These are phyloP conservation scores for Apiospora marii DNA, from an alignment of 2,329 filamentous ascomycete genomes.

Conservation along the genomic window DNA sequence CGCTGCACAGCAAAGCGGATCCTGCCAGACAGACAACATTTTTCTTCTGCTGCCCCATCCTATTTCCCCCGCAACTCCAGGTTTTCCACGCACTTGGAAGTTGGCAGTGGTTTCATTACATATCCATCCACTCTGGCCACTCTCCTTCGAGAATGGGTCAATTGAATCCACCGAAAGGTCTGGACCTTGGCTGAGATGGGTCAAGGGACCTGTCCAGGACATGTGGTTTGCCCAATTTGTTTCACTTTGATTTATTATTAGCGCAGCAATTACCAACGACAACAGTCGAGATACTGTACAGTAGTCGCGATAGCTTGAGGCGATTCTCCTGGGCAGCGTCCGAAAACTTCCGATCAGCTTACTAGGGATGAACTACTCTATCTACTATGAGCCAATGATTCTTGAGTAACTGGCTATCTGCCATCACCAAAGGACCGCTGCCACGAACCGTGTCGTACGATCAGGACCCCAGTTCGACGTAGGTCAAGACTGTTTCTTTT, in stretches of 20 bases:
- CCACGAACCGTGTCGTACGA: conserved; percentile 5
- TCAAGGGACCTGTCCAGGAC: background rate
- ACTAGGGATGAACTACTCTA: background rate
- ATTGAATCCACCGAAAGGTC: background rate
- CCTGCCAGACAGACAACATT: background rate
- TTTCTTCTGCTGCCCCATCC: background rate
- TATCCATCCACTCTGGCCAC: background rate
- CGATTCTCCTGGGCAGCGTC: background rate
- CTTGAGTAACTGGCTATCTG: background rate
- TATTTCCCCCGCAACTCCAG: conserved; percentile 10
- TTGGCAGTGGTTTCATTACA: conserved; percentile 10
- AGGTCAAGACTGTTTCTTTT: background rate
- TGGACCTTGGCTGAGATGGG: background rate
- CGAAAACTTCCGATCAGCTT: background rate
- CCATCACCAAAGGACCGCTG: background rate
- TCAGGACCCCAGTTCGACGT: background rate
- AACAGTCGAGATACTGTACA: background rate
- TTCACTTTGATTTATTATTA: conserved; percentile 5
- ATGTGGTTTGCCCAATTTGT: background rate
- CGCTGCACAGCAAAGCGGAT: too few species aligned
- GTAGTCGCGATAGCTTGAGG: background rate
- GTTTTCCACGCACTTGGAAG: conserved; percentile 1
- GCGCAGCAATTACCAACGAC: background rate
- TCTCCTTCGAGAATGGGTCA: background rate
- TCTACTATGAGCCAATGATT: background rate